Evolutionary conservation across 164 flowering plant genomes (phyloP).

Genomic region (Vitis rupestris): DNA sequence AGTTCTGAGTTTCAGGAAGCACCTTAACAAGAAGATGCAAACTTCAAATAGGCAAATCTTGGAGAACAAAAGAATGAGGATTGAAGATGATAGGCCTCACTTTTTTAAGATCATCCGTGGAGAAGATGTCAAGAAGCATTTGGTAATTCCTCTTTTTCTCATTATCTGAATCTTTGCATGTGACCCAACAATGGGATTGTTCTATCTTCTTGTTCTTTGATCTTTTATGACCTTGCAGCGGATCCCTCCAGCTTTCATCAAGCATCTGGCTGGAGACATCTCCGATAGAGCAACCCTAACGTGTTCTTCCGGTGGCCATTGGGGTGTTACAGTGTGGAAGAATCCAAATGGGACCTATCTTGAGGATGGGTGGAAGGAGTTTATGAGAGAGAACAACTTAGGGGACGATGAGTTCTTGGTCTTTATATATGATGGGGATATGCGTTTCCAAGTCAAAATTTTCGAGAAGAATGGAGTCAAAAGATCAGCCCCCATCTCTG

Average conservation of each 20-base stretch:
- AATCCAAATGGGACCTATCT: conserved; percentile 3
- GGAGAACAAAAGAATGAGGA: too few species aligned
- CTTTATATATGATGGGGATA: conserved; percentile 25
- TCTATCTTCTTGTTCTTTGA: too few species aligned
- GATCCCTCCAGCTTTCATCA: conserved; percentile 19
- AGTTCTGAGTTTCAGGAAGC: too few species aligned
- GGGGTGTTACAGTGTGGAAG: conserved; percentile 13
- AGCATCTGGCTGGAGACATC: conserved; percentile 6
- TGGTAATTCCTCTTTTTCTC: too few species aligned
- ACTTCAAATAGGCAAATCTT: too few species aligned
- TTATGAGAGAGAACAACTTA: conserved; percentile 12
- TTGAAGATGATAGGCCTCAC: too few species aligned
- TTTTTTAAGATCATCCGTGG: too few species aligned
- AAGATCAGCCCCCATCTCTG: neutral
- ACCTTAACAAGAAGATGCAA: too few species aligned
- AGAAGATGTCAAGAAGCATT: too few species aligned
- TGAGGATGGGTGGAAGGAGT: conserved; percentile 23
- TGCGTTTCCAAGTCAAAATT: conserved; percentile 18
- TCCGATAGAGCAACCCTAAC: conserved; percentile 13
- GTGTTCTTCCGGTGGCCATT: conserved; percentile 17
- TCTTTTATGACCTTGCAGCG: conserved; percentile 6
- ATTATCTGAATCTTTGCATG: too few species aligned
- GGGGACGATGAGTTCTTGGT: conserved; percentile 10
- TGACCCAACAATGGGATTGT: too few species aligned
- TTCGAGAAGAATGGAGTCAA: conserved; percentile 11